These are phyloP conservation scores for Solanum okadae DNA, from an alignment of 257 asterid species.

Conservation along the genomic window DNA sequence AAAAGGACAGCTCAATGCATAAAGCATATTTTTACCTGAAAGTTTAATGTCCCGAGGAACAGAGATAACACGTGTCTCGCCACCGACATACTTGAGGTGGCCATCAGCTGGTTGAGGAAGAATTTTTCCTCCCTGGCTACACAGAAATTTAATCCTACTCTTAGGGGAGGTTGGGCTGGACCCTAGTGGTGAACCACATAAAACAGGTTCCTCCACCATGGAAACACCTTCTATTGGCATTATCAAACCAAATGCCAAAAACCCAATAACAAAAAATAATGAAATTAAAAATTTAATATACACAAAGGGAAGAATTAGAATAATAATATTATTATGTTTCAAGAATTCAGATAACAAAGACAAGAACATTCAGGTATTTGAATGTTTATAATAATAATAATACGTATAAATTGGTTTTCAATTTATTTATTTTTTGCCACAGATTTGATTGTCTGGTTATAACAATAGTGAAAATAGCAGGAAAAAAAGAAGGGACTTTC, in stretches of 20 bases:
- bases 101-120: constrained; percentile 68
- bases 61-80: constrained; percentile 80
- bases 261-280: neutral
- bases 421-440: neutral
- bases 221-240: constrained; percentile 29
- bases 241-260: neutral
- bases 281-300: neutral
- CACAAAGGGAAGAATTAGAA: neutral
- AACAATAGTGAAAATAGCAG: neutral
- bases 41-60: constrained; percentile 45
- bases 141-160: constrained; percentile 50
- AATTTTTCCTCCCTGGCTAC: constrained; percentile 87
- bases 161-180: constrained; percentile 51
- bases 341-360: neutral
- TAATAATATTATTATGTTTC: neutral
- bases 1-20: neutral
- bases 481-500: neutral
- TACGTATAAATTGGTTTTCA: neutral
- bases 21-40: constrained; percentile 25
- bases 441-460: neutral
- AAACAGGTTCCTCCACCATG: constrained; percentile 1
- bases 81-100: constrained; percentile 80
- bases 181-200: constrained; percentile 20
- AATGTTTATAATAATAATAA: neutral
- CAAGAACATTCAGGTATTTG: neutral